Conservation (phyloP, 495 filamentous ascomycete genomes). For the Xylaria curta region DNA sequence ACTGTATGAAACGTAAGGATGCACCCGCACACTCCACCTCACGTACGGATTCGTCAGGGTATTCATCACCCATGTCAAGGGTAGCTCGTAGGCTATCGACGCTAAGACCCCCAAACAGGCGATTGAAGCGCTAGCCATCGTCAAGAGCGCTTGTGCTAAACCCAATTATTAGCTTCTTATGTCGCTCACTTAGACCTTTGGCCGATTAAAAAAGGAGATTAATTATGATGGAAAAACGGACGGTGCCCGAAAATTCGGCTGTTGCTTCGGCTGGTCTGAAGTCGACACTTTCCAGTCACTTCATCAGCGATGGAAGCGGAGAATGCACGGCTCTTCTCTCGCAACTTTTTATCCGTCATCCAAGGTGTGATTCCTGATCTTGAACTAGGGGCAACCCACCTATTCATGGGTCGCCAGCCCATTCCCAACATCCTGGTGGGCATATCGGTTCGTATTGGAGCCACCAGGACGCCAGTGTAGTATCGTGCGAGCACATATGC, state of each 20-base stretch:
- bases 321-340: not conserved
- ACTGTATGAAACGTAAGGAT: slow-evolving; percentile 25
- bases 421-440: slow-evolving; percentile 29
- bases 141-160: slow-evolving; percentile 4
- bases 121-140: slow-evolving; percentile 9
- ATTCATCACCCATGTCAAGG: slow-evolving; percentile 14
- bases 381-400: slow-evolving; percentile 21
- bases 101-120: not conserved
- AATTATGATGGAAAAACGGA: not conserved
- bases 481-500: slow-evolving; percentile 27
- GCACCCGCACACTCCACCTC: slow-evolving; percentile 20
- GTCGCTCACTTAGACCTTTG: not conserved
- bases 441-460: slow-evolving; percentile 38
- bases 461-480: slow-evolving; percentile 28
- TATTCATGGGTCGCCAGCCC: slow-evolving; percentile 25
- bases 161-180: not conserved
- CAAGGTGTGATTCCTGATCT: slow-evolving; percentile 20
- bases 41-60: slow-evolving; percentile 14
- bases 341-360: slow-evolving; percentile 11
- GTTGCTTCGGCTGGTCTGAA: not conserved
- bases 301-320: slow-evolving; percentile 7
- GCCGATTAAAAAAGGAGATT: not conserved
- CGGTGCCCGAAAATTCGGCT: slow-evolving; percentile 1
- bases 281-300: not conserved
- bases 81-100: slow-evolving; percentile 7